Evolutionary conservation across 768 basidiomycete genomes (phyloP).

Genomic region (Amyloporia xantha): DNA sequence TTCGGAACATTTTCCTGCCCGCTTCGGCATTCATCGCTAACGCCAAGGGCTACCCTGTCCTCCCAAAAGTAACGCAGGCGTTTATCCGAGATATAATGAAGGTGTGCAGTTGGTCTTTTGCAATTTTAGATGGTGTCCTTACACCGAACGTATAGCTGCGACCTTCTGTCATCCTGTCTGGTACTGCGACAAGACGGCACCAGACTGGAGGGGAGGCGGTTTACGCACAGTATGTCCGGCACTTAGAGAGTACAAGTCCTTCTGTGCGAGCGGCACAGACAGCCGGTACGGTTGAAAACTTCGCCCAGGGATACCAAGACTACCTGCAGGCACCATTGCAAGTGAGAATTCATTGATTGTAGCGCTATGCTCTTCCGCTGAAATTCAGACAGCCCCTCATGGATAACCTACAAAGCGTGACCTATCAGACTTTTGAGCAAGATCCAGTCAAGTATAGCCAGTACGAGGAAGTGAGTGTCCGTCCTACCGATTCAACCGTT

Average conservation of each 20-base stretch:
- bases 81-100: slow-evolving; percentile 90
- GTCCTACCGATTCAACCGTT: not conserved
- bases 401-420: slow-evolving; percentile 94
- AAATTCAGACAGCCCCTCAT: slow-evolving; percentile 66
- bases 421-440: slow-evolving; percentile 96
- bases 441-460: slow-evolving; percentile 95
- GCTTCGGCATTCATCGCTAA: slow-evolving; percentile 92
- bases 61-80: slow-evolving; percentile 86
- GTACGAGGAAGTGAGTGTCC: slow-evolving; percentile 77
- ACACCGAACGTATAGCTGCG: slow-evolving; percentile 48
- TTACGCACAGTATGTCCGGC: slow-evolving; percentile 84
- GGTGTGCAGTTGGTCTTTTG: slow-evolving; percentile 38
- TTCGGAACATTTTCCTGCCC: slow-evolving; percentile 84
- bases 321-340: slow-evolving; percentile 93
- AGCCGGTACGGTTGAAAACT: slow-evolving; percentile 78
- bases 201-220: slow-evolving; percentile 75
- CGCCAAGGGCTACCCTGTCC: slow-evolving; percentile 92
- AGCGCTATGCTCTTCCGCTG: not conserved
- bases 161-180: slow-evolving; percentile 79
- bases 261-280: slow-evolving; percentile 56
- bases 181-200: slow-evolving; percentile 60
- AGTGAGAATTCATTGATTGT: slow-evolving; percentile 32
- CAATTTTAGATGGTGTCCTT: not conserved
- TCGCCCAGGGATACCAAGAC: slow-evolving; percentile 91
- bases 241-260: slow-evolving; percentile 75